These are phyloP conservation scores for Vigna hirtella DNA, from an alignment of 306 rosid genomes.

Conservation along the genomic window DNA sequence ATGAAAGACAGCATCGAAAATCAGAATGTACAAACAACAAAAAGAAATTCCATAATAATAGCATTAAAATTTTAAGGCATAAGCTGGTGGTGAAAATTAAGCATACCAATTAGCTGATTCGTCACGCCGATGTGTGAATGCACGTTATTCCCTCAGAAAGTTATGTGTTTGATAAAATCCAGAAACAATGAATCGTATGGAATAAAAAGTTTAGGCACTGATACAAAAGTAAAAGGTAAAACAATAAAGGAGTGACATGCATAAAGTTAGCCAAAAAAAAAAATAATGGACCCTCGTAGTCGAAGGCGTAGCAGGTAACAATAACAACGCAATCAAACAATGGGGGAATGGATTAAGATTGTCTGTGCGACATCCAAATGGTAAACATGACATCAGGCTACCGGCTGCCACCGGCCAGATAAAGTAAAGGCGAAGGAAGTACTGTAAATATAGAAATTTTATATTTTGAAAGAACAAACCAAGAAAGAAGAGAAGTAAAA, in stretches of 20 bases:
- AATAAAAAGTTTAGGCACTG: neutral
- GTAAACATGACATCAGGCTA: constrained; percentile 8
- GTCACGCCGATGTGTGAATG: constrained; percentile 13
- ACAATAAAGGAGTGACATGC: neutral
- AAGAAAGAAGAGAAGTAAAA: neutral
- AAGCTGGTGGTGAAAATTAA: neutral
- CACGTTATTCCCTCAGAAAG: neutral
- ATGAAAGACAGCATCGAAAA: neutral
- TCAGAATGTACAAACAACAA: neutral
- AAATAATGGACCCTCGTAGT: neutral
- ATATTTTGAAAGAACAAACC: neutral
- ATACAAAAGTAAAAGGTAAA: neutral
- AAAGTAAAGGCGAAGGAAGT: constrained; percentile 12
- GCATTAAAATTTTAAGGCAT: constrained; percentile 11
- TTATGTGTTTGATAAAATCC: constrained; percentile 13
- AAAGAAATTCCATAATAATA: constrained; percentile 34
- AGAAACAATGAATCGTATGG: neutral
- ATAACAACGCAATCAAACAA: constrained; percentile 17
- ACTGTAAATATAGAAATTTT: neutral
- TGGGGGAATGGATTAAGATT: neutral
- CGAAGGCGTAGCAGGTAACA: neutral
- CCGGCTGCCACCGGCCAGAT: constrained; percentile 18
- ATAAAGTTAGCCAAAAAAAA: neutral
- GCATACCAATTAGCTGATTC: constrained; percentile 36
- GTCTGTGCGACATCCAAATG: constrained; percentile 5